Base-by-base conservation (phyloP, 2,329 filamentous ascomycete species). In the Botrytis deweyae region DNA sequence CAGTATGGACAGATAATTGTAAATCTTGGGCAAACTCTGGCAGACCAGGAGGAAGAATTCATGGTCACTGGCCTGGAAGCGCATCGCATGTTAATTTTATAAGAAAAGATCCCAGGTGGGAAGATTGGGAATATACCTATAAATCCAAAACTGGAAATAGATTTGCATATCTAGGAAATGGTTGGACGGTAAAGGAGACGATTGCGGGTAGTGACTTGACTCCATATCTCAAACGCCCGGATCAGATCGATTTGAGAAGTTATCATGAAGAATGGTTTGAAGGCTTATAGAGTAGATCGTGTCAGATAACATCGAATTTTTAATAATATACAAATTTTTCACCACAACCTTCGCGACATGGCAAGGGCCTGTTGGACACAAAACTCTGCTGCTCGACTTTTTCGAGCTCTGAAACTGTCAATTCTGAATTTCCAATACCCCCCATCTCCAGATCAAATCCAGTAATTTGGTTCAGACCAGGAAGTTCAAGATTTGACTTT, bases 21-120 rank as follows among this genome's bases (percentile, higher is more conserved):
- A 89, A 87, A 59, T 91, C 88, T 0, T 93, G 92, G 92, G 92
- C 91, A 74, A 93, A 93, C 74, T 89, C 91, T 20, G 89, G 89
- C 0, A 82, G 83, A 9, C 87, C 90, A 0, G 91, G 90, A 0
- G 87, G 85, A 0, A 83, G 90, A 6, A 89, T 93, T 38, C 89
- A 92, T 75, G 91, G 90, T 0, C 79, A 92, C 10, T 94, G 91
- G 88, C 92, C 91, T 0, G 91, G 91, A 0, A 91, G 89, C 76
- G 90, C 90, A 1, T 84, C 87, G 0, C 89, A 92, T 77, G 82
- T 89, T 46, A 90, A 89, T 3, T 85, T 88, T 22, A 84, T 91
- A 12, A 84, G 89, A 38, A 83, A 80, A n/a, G 85, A 87, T 62
- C 87, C 88, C 1, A 81, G 88, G 9, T 89, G 87, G 87, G 88